These are phyloP conservation scores for Pachyrhizus erosus DNA, from an alignment of 306 rosid genomes.

Conservation along the genomic window DNA sequence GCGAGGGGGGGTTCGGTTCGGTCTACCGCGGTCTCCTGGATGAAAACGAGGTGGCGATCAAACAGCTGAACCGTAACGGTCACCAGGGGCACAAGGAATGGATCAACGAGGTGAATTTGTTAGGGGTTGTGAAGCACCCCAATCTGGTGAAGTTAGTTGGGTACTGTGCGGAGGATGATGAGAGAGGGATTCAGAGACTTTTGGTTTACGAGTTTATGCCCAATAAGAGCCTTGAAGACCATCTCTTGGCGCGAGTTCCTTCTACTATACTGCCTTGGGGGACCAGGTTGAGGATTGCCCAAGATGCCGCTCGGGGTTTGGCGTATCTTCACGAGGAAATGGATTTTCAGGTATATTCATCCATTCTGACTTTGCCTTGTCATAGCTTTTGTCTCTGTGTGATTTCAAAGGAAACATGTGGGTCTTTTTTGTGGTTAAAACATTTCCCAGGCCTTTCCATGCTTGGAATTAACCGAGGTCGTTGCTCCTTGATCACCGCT, in stretches of 20 bases:
- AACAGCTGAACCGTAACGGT: slow-evolving; percentile 91
- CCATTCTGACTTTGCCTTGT: not conserved
- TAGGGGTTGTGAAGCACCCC: slow-evolving; percentile 92
- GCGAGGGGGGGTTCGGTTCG: slow-evolving; percentile 96
- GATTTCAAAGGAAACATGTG: not conserved
- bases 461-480: too few relatives aligned
- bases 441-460: too few relatives aligned
- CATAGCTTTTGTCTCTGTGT: not conserved
- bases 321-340: slow-evolving; percentile 95
- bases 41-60: slow-evolving; percentile 74
- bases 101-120: slow-evolving; percentile 90
- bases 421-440: too few relatives aligned
- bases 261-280: slow-evolving; percentile 68
- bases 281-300: slow-evolving; percentile 76
- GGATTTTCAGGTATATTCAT: slow-evolving; percentile 97
- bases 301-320: slow-evolving; percentile 92
- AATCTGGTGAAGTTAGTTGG: slow-evolving; percentile 89
- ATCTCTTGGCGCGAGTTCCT: slow-evolving; percentile 76
- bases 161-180: slow-evolving; percentile 98
- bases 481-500: too few relatives aligned
- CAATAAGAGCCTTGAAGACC: slow-evolving; percentile 90
- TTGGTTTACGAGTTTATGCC: slow-evolving; percentile 89
- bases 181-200: slow-evolving; percentile 95
- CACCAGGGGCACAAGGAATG: slow-evolving; percentile 98
- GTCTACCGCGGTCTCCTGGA: slow-evolving; percentile 65